These are phyloP conservation scores for Skeletonema potamos DNA, from an alignment of 108 stramenopile genomes.

Conservation along the genomic window DNA sequence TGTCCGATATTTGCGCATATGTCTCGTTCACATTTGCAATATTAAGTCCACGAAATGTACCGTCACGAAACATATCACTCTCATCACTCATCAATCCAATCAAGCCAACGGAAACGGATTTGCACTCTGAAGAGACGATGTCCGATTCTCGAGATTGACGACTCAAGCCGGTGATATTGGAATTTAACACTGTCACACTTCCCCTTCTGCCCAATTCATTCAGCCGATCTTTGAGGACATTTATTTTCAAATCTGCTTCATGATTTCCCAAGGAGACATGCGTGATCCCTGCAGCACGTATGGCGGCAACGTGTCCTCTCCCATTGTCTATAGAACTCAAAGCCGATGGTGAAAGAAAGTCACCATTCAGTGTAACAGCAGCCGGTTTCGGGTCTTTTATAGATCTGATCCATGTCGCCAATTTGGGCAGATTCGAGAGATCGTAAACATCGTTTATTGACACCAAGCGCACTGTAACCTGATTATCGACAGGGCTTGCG, in stretches of 20 bases:
- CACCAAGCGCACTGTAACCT: constrained; percentile 31
- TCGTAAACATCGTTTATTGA: constrained; percentile 61
- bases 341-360: constrained; percentile 69
- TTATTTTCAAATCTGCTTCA: constrained; percentile 65
- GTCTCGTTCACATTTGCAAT: constrained; percentile 55
- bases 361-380: constrained; percentile 65
- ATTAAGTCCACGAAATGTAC: constrained; percentile 63
- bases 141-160: constrained; percentile 37
- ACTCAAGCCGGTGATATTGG: constrained; percentile 53
- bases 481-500: not conserved
- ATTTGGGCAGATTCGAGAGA: constrained; percentile 46
- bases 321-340: constrained; percentile 73
- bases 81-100: constrained; percentile 77
- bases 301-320: constrained; percentile 55
- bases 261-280: constrained; percentile 82
- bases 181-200: constrained; percentile 52
- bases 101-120: constrained; percentile 50
- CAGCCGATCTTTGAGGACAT: constrained; percentile 45
- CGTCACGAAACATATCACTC: constrained; percentile 59
- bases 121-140: constrained; percentile 30
- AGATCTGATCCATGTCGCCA: constrained; percentile 36
- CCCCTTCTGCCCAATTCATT: constrained; percentile 38
- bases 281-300: constrained; percentile 59
- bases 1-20: constrained; percentile 23
- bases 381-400: constrained; percentile 12